These are phyloP conservation scores for Arctostaphylos glauca DNA, from an alignment of 148 eudicot species.

Conservation along the genomic window DNA sequence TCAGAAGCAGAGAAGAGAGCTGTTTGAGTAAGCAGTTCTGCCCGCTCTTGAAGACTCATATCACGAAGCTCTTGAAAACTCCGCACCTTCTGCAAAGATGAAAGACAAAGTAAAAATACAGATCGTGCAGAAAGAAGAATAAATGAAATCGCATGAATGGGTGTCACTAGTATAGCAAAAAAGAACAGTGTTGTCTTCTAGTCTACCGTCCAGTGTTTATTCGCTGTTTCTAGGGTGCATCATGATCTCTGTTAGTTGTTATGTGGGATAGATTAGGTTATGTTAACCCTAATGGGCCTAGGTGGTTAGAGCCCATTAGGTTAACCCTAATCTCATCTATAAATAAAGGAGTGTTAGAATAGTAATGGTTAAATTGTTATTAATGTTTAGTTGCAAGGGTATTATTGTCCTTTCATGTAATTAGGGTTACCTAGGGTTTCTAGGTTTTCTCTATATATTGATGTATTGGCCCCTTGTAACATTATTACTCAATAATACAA, in stretches of 20 bases:
- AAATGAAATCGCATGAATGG: background rate
- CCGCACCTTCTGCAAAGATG: slow-evolving; percentile 59
- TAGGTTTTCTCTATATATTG: no score
- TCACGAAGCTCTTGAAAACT: slow-evolving; percentile 74
- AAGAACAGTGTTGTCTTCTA: background rate
- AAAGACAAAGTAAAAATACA: slow-evolving; percentile 11
- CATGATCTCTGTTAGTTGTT: background rate
- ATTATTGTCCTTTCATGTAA: no score
- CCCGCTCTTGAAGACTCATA: slow-evolving; percentile 55
- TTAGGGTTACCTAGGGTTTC: no score
- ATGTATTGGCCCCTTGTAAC: no score
- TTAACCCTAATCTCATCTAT: no score
- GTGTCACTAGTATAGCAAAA: background rate
- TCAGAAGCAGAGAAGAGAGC: slow-evolving; percentile 62
- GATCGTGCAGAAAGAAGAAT: background rate
- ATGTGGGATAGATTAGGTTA: no score
- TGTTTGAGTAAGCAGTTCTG: slow-evolving; percentile 57
- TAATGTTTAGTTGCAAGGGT: no score
- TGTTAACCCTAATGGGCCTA: no score
- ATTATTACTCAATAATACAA: no score
- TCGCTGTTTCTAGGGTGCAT: background rate
- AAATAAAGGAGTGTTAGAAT: no score
- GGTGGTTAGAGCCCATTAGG: no score
- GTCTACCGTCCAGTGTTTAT: background rate
- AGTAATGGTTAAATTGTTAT: no score